A percentile compares a stretch with the other conserved stretches of the same genome.
phyloP scores from a whole-genome alignment of 495 filamentous ascomycete species.

The Chaetomium fimeti region DNA sequence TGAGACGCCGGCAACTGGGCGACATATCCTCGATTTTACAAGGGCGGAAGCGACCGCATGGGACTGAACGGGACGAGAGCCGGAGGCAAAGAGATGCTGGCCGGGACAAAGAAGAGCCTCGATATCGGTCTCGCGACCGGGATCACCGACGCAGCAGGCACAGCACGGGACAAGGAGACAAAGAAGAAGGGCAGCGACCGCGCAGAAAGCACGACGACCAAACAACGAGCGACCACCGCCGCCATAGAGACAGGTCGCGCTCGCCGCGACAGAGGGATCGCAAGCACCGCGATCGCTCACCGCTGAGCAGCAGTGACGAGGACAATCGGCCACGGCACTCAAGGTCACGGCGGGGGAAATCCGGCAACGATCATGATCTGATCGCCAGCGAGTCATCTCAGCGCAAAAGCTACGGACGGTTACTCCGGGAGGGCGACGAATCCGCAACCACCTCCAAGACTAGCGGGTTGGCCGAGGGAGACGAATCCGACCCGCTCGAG shows the following conservation, averaged over 20 bases:
- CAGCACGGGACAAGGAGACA: neutral
- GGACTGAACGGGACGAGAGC: slow-evolving; percentile 5
- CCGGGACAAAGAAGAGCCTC: slow-evolving; percentile 9
- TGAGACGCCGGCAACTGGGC: slow-evolving; percentile 52
- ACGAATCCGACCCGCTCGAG: slow-evolving; percentile 74
- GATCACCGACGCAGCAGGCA: slow-evolving; percentile 6
- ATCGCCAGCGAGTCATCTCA: slow-evolving; percentile 18
- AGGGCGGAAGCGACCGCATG: slow-evolving; percentile 42
- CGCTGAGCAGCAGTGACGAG: slow-evolving; percentile 23
- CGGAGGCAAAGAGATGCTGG: neutral
- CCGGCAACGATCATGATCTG: slow-evolving; percentile 22
- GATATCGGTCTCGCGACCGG: neutral
- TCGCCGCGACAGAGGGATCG: slow-evolving; percentile 27
- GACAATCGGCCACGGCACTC: slow-evolving; percentile 9
- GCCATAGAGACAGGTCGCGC: slow-evolving; percentile 27
- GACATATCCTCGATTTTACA: slow-evolving; percentile 53
- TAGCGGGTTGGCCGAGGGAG: slow-evolving; percentile 19
- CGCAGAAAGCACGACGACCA: slow-evolving; percentile 20
- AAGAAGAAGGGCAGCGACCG: slow-evolving; percentile 12
- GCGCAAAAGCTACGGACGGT: slow-evolving; percentile 25
- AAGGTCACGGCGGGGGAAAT: slow-evolving; percentile 15
- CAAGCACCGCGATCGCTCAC: slow-evolving; percentile 32
- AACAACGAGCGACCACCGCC: neutral
- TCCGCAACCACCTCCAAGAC: neutral
- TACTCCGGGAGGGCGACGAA: slow-evolving; percentile 24